Evolutionary conservation across 2,329 filamentous ascomycete species (phyloP), one percentile per base, ranked within the genome.

Genomic region (Sarocladium oryzae): DNA sequence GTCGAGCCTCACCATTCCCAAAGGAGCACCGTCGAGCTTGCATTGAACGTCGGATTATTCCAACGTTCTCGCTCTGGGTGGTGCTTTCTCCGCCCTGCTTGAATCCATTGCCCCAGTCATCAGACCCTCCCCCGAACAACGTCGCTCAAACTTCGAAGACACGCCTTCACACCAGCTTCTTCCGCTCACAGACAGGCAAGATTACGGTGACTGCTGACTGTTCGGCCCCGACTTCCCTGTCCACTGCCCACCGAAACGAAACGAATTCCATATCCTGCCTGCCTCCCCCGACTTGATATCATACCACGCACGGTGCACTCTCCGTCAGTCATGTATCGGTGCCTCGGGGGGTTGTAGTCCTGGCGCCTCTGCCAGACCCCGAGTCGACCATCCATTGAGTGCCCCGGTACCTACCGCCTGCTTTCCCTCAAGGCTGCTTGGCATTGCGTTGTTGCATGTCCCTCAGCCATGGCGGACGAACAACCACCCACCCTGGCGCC

Each of bases 331-430:
- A 76, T 76, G 73, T 72, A 69, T 74, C 60, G 65, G 62, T 62
- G 61, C 64, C 61, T 65, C 63, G 65, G 64, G 61, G 61, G 61
- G 60, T 65, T 73, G 61, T 76, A 75, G 72, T 71, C 68, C 68
- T 72, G 72, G 72, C 72, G 64, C 58, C 62, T 62, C 65, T 66
- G 72, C 73, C 71, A 68, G 70, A 70, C 65, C 63, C 60, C 20
- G 26, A 40, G 54, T 52, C 52, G 40, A 43, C 51, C 32, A 40
- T 49, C 46, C 38, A 51, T 48, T 58, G 58, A 60, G 61, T 63
- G 62, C 61, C 57, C 50, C 37, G 30, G 35, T 24, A 24, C 33
- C 26, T 41, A 26, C 48, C 37, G 49, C 37, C 32, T 33, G 20
- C 32, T 40, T 18, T 10, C 49, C 32, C 20, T 16, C n/a, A n/a